A percentile compares a stretch with the other conserved stretches of the same genome.
These are phyloP conservation scores for Fraxinus latifolia DNA, from an alignment of 305 asterid genomes.

Conservation along the genomic window DNA sequence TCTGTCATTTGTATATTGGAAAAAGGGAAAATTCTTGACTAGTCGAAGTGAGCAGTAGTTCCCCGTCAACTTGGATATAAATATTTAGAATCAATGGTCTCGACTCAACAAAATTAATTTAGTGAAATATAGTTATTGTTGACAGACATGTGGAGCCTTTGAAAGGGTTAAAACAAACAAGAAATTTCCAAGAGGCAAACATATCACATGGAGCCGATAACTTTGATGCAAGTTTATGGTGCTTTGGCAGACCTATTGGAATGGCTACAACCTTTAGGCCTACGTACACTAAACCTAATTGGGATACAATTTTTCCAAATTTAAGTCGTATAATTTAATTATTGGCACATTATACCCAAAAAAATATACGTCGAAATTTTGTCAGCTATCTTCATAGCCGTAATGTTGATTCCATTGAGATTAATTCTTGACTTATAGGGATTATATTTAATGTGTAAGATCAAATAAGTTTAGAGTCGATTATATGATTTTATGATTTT, in stretches of 20 bases:
- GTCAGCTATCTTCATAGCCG: not conserved
- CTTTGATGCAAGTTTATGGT: slow-evolving; percentile 22
- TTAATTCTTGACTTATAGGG: too few species aligned
- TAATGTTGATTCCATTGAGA: too few species aligned
- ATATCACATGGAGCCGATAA: slow-evolving; percentile 39
- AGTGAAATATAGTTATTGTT: not conserved
- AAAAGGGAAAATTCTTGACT: not conserved
- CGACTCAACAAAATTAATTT: not conserved
- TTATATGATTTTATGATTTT: not conserved
- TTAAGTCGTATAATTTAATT: not conserved
- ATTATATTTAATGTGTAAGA: too few species aligned
- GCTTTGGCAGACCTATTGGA: slow-evolving; percentile 18
- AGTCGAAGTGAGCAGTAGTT: not conserved
- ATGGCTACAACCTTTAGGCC: slow-evolving; percentile 17
- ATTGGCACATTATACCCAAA: not conserved
- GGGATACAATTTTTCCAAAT: not conserved
- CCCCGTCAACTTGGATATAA: not conserved
- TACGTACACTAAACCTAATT: slow-evolving; percentile 25
- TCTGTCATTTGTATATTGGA: not conserved
- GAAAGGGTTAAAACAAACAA: not conserved
- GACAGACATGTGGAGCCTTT: not conserved
- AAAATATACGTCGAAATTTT: not conserved
- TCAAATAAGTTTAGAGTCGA: not conserved
- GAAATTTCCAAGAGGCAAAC: slow-evolving; percentile 18
- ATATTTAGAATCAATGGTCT: not conserved